Percentiles rank a stretch among this genome's conserved stretches.
phyloP scores from a whole-genome alignment of 352 stramenopile genomes.

The Peronospora belbahrii region DNA sequence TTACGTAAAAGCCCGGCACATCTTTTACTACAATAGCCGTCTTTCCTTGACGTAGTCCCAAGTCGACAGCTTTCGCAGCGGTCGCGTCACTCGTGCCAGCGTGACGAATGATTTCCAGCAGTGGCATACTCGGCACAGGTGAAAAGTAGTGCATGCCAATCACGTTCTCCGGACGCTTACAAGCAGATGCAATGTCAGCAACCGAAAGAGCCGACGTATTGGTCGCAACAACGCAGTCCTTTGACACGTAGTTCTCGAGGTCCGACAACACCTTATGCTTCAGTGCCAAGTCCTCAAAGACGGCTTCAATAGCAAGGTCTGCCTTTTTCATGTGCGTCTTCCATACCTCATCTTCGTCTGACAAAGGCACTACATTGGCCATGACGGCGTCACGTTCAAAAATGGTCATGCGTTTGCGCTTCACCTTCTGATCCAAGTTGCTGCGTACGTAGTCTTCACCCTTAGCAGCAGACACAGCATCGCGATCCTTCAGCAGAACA shows the following conservation, averaged over 20 bases:
- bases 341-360: constrained; percentile 88
- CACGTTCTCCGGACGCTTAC: constrained; percentile 84
- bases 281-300: constrained; percentile 95
- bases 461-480: constrained; percentile 74
- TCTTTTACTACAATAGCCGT: constrained; percentile 98
- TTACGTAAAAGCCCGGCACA: constrained; percentile 99
- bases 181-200: constrained; percentile 87
- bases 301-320: constrained; percentile 97
- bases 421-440: constrained; percentile 94
- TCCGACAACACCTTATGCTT: constrained; percentile 95
- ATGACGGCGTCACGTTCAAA: constrained; percentile 88
- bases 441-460: constrained; percentile 90
- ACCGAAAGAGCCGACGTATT: constrained; percentile 98
- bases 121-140: constrained; percentile 94
- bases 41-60: constrained; percentile 96
- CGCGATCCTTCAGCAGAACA: constrained; percentile 95
- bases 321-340: constrained; percentile 89
- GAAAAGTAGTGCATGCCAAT: constrained; percentile 99
- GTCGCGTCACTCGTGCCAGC: constrained; percentile 84
- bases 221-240: constrained; percentile 94
- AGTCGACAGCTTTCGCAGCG: constrained; percentile 88
- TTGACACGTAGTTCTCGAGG: constrained; percentile 88
- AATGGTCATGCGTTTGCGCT: constrained; percentile 90
- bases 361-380: constrained; percentile 89
- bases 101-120: constrained; percentile 98